phyloP scores from a whole-genome alignment of 352 stramenopile genomes.

The Blastocystis sp. region DNA sequence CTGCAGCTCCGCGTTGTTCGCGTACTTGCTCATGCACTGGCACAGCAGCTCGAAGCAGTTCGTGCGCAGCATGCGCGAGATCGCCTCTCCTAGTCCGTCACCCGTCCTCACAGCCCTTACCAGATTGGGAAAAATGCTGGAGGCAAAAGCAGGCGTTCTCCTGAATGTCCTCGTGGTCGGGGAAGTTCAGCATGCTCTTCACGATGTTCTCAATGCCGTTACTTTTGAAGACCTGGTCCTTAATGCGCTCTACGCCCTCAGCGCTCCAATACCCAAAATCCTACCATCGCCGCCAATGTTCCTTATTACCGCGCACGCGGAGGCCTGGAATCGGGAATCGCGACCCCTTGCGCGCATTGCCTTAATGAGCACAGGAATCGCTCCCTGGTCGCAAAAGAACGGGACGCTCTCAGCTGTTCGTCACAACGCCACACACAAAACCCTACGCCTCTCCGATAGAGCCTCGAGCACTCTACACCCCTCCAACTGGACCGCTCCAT shows the following conservation, averaged over 20 bases:
- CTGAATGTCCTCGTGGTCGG: conserved; percentile 59
- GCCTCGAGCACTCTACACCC: conserved; percentile 54
- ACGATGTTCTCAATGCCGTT: conserved; percentile 72
- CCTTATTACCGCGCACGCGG: conserved; percentile 25
- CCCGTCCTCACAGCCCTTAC: not conserved
- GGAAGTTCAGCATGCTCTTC: conserved; percentile 73
- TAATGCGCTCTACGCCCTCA: not conserved
- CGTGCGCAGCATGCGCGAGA: conserved; percentile 55
- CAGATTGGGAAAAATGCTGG: conserved; percentile 43
- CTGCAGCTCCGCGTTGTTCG: conserved; percentile 68
- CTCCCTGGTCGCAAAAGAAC: conserved; percentile 62
- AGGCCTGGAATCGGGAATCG: conserved; percentile 63
- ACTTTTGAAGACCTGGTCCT: conserved; percentile 54
- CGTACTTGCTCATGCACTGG: conserved; percentile 69
- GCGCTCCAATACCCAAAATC: not conserved
- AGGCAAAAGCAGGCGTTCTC: conserved; percentile 66
- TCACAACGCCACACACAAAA: not conserved
- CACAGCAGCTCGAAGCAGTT: conserved; percentile 71
- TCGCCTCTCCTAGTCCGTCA: conserved; percentile 44
- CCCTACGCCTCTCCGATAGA: conserved; percentile 40
- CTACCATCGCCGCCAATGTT: conserved; percentile 58
- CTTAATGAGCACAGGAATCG: conserved; percentile 69
- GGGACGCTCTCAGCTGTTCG: conserved; percentile 30
- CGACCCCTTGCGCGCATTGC: conserved; percentile 46
- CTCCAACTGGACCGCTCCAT: conserved; percentile 57